These are phyloP conservation scores for Melastoma candidum DNA, from an alignment of 441 rosid species.

Conservation along the genomic window DNA sequence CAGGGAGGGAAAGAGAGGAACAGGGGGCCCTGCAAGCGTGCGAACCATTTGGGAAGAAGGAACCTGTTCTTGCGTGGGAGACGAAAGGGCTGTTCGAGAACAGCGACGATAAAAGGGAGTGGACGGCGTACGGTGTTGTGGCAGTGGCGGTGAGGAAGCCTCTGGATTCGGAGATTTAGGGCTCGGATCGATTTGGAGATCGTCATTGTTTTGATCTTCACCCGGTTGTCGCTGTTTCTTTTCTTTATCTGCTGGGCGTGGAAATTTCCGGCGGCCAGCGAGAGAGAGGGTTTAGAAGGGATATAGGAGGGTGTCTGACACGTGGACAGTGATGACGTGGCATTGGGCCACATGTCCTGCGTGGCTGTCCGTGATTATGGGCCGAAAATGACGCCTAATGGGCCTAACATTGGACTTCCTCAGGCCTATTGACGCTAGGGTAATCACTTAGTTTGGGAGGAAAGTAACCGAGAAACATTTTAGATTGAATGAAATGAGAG, in stretches of 20 bases:
- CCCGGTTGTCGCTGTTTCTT: background rate
- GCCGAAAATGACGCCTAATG: too few relatives aligned
- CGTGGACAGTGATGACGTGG: too few relatives aligned
- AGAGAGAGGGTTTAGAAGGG: too few relatives aligned
- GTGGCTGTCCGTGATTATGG: too few relatives aligned
- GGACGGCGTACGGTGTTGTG: slow-evolving; percentile 10
- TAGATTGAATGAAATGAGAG: too few relatives aligned
- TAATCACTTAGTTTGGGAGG: too few relatives aligned
- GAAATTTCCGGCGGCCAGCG: background rate
- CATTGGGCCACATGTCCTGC: too few relatives aligned
- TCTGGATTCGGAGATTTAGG: slow-evolving; percentile 18
- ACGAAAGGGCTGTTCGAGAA: slow-evolving; percentile 17
- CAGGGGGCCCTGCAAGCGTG: slow-evolving; percentile 60
- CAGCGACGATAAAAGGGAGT: slow-evolving; percentile 22
- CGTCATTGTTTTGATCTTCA: slow-evolving; percentile 26
- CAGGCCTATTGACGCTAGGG: too few relatives aligned
- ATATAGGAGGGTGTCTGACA: too few relatives aligned
- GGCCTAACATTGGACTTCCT: too few relatives aligned
- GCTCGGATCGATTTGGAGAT: slow-evolving; percentile 31
- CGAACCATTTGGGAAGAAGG: slow-evolving; percentile 42
- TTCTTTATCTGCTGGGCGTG: background rate
- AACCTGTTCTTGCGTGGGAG: slow-evolving; percentile 10
- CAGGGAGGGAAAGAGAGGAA: slow-evolving; percentile 70
- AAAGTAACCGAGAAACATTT: too few relatives aligned
- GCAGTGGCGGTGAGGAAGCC: slow-evolving; percentile 32